A percentile compares a stretch with the other conserved stretches of the same genome.
phyloP scores from a whole-genome alignment of 2,329 filamentous ascomycete genomes.

The Trichothecium roseum region DNA sequence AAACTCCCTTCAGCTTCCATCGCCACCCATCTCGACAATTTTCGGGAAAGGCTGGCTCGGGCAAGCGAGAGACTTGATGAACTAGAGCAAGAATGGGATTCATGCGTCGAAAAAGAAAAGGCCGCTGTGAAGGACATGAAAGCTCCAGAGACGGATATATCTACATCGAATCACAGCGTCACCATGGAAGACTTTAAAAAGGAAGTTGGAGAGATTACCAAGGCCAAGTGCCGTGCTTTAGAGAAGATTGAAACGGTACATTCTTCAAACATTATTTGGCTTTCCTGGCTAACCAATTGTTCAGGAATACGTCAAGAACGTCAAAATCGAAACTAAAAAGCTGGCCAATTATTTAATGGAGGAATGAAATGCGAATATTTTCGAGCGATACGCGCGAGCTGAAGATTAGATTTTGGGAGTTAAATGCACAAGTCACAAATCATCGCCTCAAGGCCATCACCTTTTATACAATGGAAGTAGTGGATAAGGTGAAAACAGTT shows the following conservation, averaged over 20 bases:
- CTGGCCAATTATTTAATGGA: slow-evolving; percentile 13
- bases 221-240: slow-evolving; percentile 10
- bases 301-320: slow-evolving; percentile 16
- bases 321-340: slow-evolving; percentile 14
- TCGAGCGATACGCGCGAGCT: no score
- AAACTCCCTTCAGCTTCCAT: slow-evolving; percentile 14
- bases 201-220: slow-evolving; percentile 13
- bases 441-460: no score
- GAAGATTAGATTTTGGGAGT: no score
- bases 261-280: rapidly evolving
- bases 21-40: slow-evolving; percentile 11
- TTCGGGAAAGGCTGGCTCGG: slow-evolving; percentile 11
- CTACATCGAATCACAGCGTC: neutral
- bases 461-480: no score
- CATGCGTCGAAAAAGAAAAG: slow-evolving; percentile 10
- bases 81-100: slow-evolving; percentile 14
- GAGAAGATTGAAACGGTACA: slow-evolving; percentile 18
- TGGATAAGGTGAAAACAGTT: no score
- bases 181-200: slow-evolving; percentile 6
- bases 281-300: neutral
- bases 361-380: slow-evolving; percentile 4
- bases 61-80: slow-evolving; percentile 14
- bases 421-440: no score
- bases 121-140: neutral
- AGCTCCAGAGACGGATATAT: neutral